A percentile compares a stretch with the other conserved stretches of the same genome.
These are phyloP conservation scores for Suillus americanus DNA, from an alignment of 768 basidiomycete species.

Conservation along the genomic window DNA sequence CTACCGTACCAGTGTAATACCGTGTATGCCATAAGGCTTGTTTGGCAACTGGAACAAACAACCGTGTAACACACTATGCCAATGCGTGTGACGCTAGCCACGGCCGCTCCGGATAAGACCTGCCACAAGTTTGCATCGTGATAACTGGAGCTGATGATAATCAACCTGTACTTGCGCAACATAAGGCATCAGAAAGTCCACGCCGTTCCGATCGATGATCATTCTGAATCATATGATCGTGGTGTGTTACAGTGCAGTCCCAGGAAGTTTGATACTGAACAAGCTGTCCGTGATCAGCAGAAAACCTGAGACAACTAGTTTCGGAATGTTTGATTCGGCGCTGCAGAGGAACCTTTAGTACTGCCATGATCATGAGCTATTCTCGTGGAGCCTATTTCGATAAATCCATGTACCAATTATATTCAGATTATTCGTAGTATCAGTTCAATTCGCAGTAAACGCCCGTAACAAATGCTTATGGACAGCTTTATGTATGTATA, in stretches of 20 bases:
- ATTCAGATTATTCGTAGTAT: background rate
- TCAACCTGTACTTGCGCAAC: background rate
- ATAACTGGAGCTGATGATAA: background rate
- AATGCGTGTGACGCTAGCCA: background rate
- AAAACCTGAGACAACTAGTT: background rate
- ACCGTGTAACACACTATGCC: background rate
- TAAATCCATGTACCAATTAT: slow-evolving; percentile 1
- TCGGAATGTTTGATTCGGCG: background rate
- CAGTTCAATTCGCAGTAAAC: background rate
- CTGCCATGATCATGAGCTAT: too few species aligned
- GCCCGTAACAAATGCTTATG: background rate
- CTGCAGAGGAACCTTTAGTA: too few species aligned
- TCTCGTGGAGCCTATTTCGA: background rate
- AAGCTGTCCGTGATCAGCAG: background rate
- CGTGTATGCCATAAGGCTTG: background rate
- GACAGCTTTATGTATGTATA: background rate
- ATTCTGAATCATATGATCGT: background rate
- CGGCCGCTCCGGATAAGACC: background rate
- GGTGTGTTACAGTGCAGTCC: background rate
- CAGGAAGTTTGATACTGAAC: too few species aligned
- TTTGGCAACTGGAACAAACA: background rate
- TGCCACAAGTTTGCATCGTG: too few species aligned
- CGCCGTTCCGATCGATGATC: background rate
- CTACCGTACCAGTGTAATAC: too few species aligned
- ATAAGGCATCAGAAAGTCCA: background rate